phyloP scores from a whole-genome alignment of 345 rosid species.

The Zanthoxylum bungeanum region DNA sequence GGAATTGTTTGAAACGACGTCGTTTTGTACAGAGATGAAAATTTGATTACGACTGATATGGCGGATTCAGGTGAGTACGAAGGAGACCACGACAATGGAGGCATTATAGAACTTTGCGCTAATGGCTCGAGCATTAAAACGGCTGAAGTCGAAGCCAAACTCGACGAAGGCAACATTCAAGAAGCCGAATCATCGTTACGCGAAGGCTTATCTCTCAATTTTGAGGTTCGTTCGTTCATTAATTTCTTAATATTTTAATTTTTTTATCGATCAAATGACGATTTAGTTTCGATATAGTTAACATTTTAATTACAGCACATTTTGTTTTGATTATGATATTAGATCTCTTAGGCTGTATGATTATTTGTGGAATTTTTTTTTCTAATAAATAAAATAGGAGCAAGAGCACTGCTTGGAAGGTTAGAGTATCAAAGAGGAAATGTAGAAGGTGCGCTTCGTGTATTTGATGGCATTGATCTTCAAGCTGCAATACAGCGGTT shows the following conservation, averaged over 20 bases:
- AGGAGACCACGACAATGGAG: slow-evolving; percentile 23
- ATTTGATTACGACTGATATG: background rate
- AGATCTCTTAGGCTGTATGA: background rate
- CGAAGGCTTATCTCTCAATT: slow-evolving; percentile 83
- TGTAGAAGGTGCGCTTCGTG: slow-evolving; percentile 86
- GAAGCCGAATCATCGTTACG: slow-evolving; percentile 92
- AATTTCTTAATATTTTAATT: no score
- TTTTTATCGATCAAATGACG: no score
- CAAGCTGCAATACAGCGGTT: slow-evolving; percentile 74
- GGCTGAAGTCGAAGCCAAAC: slow-evolving; percentile 81
- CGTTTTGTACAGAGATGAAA: background rate
- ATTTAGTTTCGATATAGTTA: no score
- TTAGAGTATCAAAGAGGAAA: slow-evolving; percentile 95
- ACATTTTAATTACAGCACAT: no score
- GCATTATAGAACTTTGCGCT: slow-evolving; percentile 48
- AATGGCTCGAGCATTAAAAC: slow-evolving; percentile 71
- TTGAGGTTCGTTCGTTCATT: slow-evolving; percentile 63
- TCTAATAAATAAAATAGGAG: slow-evolving; percentile 69
- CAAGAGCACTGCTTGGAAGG: slow-evolving; percentile 94
- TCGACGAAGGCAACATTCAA: slow-evolving; percentile 83
- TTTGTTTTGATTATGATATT: no score
- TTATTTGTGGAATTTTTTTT: no score
- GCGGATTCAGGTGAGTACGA: slow-evolving; percentile 25
- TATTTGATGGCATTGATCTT: slow-evolving; percentile 92
- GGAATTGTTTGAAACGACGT: background rate